Percentiles rank a stretch among this genome's conserved stretches.
These are phyloP conservation scores for Vigna mungo DNA, from an alignment of 306 rosid species.

Conservation along the genomic window DNA sequence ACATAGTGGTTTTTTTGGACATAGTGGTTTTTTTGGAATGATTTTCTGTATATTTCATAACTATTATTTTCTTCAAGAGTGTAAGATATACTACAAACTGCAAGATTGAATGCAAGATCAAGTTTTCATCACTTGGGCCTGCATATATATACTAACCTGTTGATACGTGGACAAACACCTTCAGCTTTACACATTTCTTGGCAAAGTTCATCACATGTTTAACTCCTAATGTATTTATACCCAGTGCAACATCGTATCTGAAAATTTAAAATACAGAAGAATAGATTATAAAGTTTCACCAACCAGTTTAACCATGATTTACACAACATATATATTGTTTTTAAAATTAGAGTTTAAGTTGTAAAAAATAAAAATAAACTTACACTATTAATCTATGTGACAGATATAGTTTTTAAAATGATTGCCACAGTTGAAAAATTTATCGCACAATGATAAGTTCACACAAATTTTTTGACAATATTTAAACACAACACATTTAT, in stretches of 20 bases:
- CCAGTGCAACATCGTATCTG: conserved; percentile 75
- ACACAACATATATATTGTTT: too few species aligned
- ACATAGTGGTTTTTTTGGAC: neutral
- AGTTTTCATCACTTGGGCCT: neutral
- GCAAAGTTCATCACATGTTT: conserved; percentile 67
- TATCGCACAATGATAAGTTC: too few species aligned
- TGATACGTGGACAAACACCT: conserved; percentile 74
- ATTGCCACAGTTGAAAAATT: too few species aligned
- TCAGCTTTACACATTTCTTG: conserved; percentile 56
- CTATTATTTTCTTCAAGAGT: too few species aligned
- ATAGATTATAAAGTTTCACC: neutral
- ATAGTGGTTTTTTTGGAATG: neutral
- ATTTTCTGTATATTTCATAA: too few species aligned
- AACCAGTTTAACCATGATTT: neutral
- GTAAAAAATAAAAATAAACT: too few species aligned
- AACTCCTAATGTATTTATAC: conserved; percentile 69
- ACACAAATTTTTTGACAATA: neutral
- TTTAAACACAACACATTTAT: too few species aligned
- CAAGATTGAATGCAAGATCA: neutral
- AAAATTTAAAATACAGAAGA: neutral
- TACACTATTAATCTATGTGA: too few species aligned
- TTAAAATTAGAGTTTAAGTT: too few species aligned
- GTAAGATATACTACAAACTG: too few species aligned
- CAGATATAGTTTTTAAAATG: too few species aligned
- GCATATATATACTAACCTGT: conserved; percentile 58